phyloP scores from a whole-genome alignment of 306 rosid genomes.

The Malus asiatica region DNA sequence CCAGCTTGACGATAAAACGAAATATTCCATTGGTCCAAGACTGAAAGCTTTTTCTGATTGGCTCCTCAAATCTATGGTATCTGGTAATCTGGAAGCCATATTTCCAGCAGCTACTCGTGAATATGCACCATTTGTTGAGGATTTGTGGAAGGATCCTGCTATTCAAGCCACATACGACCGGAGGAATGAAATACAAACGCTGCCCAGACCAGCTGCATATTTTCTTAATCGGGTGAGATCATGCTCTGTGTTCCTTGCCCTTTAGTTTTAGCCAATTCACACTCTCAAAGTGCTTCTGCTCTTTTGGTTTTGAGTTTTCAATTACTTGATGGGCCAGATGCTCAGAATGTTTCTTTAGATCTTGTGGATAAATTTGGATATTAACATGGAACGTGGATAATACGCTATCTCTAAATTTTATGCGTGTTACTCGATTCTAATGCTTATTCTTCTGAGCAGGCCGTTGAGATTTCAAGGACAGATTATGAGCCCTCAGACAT shows the following conservation, averaged over 20 bases:
- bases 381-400: slow-evolving; percentile 11
- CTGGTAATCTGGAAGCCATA: slow-evolving; percentile 47
- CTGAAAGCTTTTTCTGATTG: slow-evolving; percentile 56
- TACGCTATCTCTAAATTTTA: not conserved
- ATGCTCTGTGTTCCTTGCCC: slow-evolving; percentile 5
- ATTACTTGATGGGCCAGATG: not conserved
- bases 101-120: slow-evolving; percentile 49
- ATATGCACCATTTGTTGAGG: slow-evolving; percentile 51
- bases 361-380: slow-evolving; percentile 1
- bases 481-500: slow-evolving; percentile 59
- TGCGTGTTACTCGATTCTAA: not conserved
- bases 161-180: slow-evolving; percentile 62
- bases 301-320: not conserved
- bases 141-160: slow-evolving; percentile 70
- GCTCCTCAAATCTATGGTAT: slow-evolving; percentile 46
- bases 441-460: slow-evolving; percentile 32
- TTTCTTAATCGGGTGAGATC: slow-evolving; percentile 61
- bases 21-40: slow-evolving; percentile 42
- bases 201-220: slow-evolving; percentile 59
- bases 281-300: not conserved
- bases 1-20: slow-evolving; percentile 22
- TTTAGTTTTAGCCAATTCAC: slow-evolving; percentile 7
- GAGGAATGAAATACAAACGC: slow-evolving; percentile 58
- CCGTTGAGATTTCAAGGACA: slow-evolving; percentile 51
- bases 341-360: not conserved